Percentiles rank a stretch among this genome's conserved stretches.
These are phyloP conservation scores for Arachnomyces sp. DNA, from an alignment of 2,329 filamentous ascomycete species.

Conservation along the genomic window DNA sequence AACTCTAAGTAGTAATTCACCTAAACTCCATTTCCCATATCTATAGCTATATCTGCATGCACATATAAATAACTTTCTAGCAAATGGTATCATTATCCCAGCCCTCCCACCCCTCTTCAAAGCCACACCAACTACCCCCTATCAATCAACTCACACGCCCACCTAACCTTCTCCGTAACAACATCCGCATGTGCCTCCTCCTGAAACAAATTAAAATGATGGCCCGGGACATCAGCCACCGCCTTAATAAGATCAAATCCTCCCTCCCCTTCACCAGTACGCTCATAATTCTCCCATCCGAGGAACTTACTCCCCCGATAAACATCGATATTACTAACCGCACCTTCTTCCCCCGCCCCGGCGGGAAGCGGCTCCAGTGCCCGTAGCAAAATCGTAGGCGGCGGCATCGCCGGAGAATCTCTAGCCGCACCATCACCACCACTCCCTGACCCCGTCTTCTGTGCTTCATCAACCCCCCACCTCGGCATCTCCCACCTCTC, in stretches of 20 bases:
- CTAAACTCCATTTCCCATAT: too few relatives aligned
- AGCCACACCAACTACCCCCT: too few relatives aligned
- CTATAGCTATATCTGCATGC: too few relatives aligned
- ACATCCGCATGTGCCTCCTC: slow-evolving; percentile 12
- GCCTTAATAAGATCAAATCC: slow-evolving; percentile 10
- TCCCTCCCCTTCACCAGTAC: too few relatives aligned
- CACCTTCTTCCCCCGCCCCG: neutral
- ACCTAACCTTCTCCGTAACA: neutral
- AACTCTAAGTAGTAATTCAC: too few relatives aligned
- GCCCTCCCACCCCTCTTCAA: too few relatives aligned
- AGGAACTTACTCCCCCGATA: slow-evolving; percentile 9
- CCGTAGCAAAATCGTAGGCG: slow-evolving; percentile 10
- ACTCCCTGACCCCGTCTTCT: slow-evolving; percentile 6
- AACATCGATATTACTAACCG: slow-evolving; percentile 12
- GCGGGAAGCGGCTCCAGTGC: neutral
- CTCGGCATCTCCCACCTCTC: slow-evolving; percentile 10
- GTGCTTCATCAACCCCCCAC: slow-evolving; percentile 1
- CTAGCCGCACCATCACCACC: neutral
- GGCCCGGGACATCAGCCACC: slow-evolving; percentile 13
- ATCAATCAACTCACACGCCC: too few relatives aligned
- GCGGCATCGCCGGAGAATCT: neutral
- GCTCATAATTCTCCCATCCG: slow-evolving; percentile 17
- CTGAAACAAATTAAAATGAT: slow-evolving; percentile 16
- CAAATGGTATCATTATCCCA: too few relatives aligned
- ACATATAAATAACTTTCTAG: too few relatives aligned